These are phyloP conservation scores for Chlorella sp. DNA, from an alignment of 139 green algal species.

Conservation along the genomic window DNA sequence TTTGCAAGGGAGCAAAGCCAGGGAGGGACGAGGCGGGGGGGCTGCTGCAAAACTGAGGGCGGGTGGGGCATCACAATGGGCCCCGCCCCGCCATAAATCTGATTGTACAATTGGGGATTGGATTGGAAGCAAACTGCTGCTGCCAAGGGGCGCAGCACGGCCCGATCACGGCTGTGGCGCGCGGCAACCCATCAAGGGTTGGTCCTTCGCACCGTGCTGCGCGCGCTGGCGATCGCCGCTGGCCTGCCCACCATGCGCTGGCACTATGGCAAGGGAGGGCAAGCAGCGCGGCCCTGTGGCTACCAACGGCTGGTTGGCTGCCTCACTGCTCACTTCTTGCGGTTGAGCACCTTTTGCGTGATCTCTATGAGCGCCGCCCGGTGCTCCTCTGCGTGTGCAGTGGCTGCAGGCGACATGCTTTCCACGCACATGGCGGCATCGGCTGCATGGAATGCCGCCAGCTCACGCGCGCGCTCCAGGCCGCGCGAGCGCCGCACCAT, in stretches of 20 bases:
- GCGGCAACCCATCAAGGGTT: not conserved
- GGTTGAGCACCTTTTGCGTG: conserved; percentile 73
- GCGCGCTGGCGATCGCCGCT: too few species aligned
- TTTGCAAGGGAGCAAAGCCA: not conserved
- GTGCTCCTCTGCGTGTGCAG: conserved; percentile 60
- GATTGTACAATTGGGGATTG: not conserved
- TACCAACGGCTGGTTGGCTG: not conserved
- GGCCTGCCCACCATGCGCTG: too few species aligned
- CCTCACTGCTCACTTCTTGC: conserved; percentile 68
- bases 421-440: conserved; percentile 52
- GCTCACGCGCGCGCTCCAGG: conserved; percentile 63
- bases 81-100: not conserved
- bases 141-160: not conserved
- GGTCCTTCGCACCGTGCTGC: not conserved
- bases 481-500: conserved; percentile 28
- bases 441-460: conserved; percentile 79
- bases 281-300: not conserved
- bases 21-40: not conserved
- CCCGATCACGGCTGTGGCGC: not conserved
- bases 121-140: not conserved
- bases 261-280: too few species aligned
- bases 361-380: conserved; percentile 72
- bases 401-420: conserved; percentile 51
- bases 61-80: not conserved
- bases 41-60: conserved; percentile 1